Base-by-base conservation (phyloP, 2,329 filamentous ascomycete species). In the Phoma sp. region DNA sequence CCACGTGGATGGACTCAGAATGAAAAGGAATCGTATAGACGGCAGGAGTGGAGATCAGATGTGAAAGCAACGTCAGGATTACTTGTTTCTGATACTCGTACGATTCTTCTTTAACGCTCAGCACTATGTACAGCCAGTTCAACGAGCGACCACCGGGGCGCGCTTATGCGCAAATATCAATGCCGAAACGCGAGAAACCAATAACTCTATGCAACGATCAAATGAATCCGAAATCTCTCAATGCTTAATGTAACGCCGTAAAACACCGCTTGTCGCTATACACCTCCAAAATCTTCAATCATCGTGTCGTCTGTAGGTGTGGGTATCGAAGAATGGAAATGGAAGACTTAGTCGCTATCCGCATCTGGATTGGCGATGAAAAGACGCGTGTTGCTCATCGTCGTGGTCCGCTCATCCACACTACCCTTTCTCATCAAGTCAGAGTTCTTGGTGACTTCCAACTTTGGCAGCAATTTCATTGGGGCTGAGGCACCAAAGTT, bases 331-430 rank as follows among this genome's bases (percentile, higher is more conserved):
- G 65, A 65, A 67, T 49, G 53, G 47, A 56, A 56, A 57, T 43
- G 47, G 32, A 50, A 43, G 25, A 40, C 34, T 47, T 25, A 81
- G 62, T 81, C 78, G 66, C 78, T 80, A 56, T 56, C 52, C 7
- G 78, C 84, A 74, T 95, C 91, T 15, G 91, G 91, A 75, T 96
- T 96, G 65, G 91, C 91, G 69, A 96, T 92, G 74, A 90, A 95
- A 53, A 96, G 82, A 58, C 91, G 84, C 42, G 85, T 83, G 55
- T 77, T 79, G 51, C 77, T 80, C 72, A 95, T 87, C 1, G 90
- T 93, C 76, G 86, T 88, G 5, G 89, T 90, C 67, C 89, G 82
- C 75, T 95, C 91, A 71, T 95, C 91, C 42, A 96, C 90, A 69
- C 91, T 95, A 51, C 91, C 91, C 67, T 90, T 83, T 64, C 91